phyloP scores from a whole-genome alignment of 2,329 filamentous ascomycete species.

The Scytalidium lignicola region DNA sequence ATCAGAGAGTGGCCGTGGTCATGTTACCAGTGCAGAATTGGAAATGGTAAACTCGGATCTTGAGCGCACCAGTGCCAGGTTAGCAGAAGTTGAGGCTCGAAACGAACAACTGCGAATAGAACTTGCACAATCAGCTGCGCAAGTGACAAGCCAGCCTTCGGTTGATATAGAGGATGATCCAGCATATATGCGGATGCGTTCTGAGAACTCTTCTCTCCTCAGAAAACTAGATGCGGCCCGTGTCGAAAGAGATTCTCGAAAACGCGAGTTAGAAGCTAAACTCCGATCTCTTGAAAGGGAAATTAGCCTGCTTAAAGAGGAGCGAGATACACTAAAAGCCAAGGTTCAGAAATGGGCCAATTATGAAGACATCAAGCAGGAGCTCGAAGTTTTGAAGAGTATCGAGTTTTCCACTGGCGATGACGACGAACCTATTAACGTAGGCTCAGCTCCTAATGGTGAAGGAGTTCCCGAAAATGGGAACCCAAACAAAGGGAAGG shows the following conservation, averaged over 20 bases:
- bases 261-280: conserved; percentile 69
- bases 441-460: conserved; percentile 24
- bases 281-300: conserved; percentile 78
- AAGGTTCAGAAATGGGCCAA: conserved; percentile 89
- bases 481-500: conserved; percentile 50
- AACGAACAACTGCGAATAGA: conserved; percentile 92
- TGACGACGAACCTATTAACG: conserved; percentile 54
- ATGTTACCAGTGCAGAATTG: conserved; percentile 81
- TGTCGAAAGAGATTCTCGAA: conserved; percentile 78
- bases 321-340: conserved; percentile 71
- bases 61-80: conserved; percentile 77
- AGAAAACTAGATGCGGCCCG: conserved; percentile 80
- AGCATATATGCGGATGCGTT: conserved; percentile 77
- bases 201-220: conserved; percentile 88
- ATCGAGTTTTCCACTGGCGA: conserved; percentile 94
- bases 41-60: conserved; percentile 91
- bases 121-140: conserved; percentile 80
- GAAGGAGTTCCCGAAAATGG: conserved; percentile 39
- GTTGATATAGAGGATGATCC: conserved; percentile 81
- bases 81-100: conserved; percentile 87
- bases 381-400: conserved; percentile 93
- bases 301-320: conserved; percentile 66
- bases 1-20: conserved; percentile 48
- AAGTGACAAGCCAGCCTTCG: conserved; percentile 55
- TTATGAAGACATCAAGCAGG: conserved; percentile 94